These are phyloP conservation scores for Botrytis pseudocinerea DNA, from an alignment of 2,329 filamentous ascomycete species.

Conservation along the genomic window DNA sequence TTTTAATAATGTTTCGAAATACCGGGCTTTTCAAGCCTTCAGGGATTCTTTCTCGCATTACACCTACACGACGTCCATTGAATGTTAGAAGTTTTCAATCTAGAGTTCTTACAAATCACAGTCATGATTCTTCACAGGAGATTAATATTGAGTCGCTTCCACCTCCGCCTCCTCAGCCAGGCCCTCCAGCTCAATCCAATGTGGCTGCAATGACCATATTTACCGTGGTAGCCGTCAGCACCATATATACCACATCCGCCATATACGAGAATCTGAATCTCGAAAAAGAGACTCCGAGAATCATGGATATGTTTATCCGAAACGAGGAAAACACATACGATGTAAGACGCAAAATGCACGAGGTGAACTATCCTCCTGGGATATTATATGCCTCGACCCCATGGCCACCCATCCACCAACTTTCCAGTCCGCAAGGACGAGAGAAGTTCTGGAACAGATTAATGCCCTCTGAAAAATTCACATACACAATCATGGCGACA, in stretches of 20 bases:
- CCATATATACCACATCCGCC: constrained; percentile 4
- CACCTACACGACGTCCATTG: not conserved
- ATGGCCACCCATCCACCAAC: constrained; percentile 7
- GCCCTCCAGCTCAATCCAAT: not conserved
- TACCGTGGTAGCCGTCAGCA: constrained; percentile 5
- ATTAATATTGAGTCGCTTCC: too few relatives aligned
- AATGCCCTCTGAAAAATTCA: constrained; percentile 5
- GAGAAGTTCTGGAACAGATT: constrained; percentile 1
- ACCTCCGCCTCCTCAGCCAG: not conserved
- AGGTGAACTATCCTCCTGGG: not conserved
- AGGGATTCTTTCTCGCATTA: not conserved
- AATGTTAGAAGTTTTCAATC: not conserved
- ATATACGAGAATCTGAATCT: constrained; percentile 10
- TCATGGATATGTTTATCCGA: not conserved
- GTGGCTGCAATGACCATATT: constrained; percentile 3
- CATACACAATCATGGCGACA: not conserved
- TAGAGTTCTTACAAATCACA: not conserved
- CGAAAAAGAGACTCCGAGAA: constrained; percentile 1
- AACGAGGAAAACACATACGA: not conserved
- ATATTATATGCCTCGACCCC: not conserved
- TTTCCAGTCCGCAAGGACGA: not conserved
- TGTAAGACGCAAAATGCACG: constrained; percentile 8
- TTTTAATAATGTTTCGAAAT: not conserved
- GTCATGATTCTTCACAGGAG: not conserved
- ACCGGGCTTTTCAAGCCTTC: not conserved